These are phyloP conservation scores for Pogostemon cablin DNA, from an alignment of 257 asterid species.

Conservation along the genomic window DNA sequence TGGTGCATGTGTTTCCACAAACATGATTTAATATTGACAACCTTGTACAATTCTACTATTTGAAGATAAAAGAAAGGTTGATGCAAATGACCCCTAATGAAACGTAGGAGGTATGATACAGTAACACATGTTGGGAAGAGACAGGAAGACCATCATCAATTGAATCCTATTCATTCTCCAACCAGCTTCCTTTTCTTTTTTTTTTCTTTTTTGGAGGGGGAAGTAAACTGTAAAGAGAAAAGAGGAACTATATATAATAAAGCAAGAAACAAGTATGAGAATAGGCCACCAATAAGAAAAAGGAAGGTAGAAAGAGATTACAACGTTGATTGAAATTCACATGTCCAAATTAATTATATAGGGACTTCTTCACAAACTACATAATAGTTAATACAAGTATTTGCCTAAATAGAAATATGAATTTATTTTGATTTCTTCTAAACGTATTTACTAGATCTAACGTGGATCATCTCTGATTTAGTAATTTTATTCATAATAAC, in stretches of 20 bases:
- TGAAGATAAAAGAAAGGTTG: slow-evolving; percentile 12
- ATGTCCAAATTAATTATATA: no score
- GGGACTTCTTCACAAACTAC: no score
- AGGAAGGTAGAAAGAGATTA: slow-evolving; percentile 7
- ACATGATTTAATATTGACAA: slow-evolving; percentile 22
- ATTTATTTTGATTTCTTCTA: no score
- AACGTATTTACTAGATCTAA: no score
- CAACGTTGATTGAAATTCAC: no score
- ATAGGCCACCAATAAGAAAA: slow-evolving; percentile 30
- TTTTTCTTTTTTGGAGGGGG: no score
- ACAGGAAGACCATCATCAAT: slow-evolving; percentile 4
- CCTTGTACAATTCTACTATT: slow-evolving; percentile 20
- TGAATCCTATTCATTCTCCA: slow-evolving; percentile 4
- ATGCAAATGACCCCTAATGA: slow-evolving; percentile 27
- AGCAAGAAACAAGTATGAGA: slow-evolving; percentile 19
- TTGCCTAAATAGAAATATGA: no score
- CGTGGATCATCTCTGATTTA: no score
- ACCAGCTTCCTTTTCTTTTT: no score
- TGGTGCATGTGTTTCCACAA: slow-evolving; percentile 79
- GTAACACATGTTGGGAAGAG: background rate
- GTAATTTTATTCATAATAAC: no score
- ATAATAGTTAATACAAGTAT: no score
- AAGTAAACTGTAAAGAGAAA: slow-evolving; percentile 11
- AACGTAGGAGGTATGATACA: slow-evolving; percentile 27
- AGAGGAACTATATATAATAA: background rate